Base-by-base conservation (phyloP, 805 yeast genomes). In the Candida ficus region DNA sequence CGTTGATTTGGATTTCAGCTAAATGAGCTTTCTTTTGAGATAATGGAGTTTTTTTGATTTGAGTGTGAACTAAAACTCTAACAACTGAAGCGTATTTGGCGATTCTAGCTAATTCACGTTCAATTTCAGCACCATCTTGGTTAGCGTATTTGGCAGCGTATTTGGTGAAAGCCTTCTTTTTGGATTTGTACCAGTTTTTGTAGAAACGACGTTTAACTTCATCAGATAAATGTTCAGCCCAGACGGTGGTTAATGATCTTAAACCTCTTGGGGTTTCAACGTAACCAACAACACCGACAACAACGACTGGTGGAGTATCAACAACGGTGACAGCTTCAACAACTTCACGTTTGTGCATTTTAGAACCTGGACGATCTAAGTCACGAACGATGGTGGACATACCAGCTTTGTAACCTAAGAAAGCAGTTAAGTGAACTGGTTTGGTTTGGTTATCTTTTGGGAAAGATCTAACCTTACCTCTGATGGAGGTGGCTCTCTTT, bases 151-250 rank as follows among this genome's bases (percentile, higher is more conserved):
- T 91, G 73, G 93, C 84, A 72, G 98, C 84, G 88, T 93, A 93
- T 78, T 91, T 90, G 86, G 98, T 86, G 95, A 93, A 93, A 67
- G 99, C 99, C 91, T 90, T 90, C 96, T 93, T 93, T 91, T 93
- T 93, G 62, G 96, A 83, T 83, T 90, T 90, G 96, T 87, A 93
- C 99, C 99, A 93, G 96, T 91, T 93, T 88, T 90, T 93, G 96
- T 93, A 93, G 96, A 93, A 93, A 81, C 97, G 88, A 83, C 99
- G 88, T 86, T 83, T 91, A 75, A 93, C 81, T 77, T 93, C 99
- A 71, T 93, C 99, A 66, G 96, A 85, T 69, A 93, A 82, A 78
- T 93, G 99, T 82, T 93, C 98, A 67, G 99, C 99, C 99, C 99
- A 93, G 70, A 93, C 99, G 67, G 99, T 93, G 73, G 98, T 88